Evolutionary conservation across 306 rosid species (phyloP), one percentile per base, ranked within the genome.

Genomic region (Ammopiptanthus mongolicus): DNA sequence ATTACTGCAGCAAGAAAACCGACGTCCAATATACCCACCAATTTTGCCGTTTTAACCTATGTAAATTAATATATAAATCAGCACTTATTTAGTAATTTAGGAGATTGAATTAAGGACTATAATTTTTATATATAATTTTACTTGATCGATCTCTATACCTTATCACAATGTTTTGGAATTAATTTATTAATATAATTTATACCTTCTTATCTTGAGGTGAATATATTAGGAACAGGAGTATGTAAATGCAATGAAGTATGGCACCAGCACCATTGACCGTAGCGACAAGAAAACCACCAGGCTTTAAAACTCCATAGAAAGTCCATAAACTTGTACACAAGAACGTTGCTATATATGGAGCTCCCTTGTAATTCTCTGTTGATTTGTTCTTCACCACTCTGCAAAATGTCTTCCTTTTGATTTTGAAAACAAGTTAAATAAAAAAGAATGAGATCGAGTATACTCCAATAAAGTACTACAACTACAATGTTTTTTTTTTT

Each of bases 311-410:
- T 47, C 92, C 92, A 71, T 88, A 88, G 68, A 81, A 84, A 5
- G 85, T 86, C 92, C 92, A 88, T 41, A 86, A 77, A 74, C 87
- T 79, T 66, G 92, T 73, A 73, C 82, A 69, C 73, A 86, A 41
- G 15, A 86, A 68, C 9, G 87, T 86, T 0, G 87, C 74, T 58
- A 86, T 69, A 52, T 88, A 88, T 8, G 92, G 88, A 19, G 69
- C 76, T 19, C 79, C 84, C 56, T 73, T 61, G 82, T 69, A 79
- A 78, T 83, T 72, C 79, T 65, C 87, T 15, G 87, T 88, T 8
- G 92, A 86, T 74, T 77, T 88, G 65, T 74, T 79, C 81, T 82
- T 88, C 82, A 88, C 90, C 78, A 88, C 84, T 28, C 56, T 28
- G 64, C 52, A 39, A 57, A 88, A 86, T 0, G 92, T 88, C 69